Conservation (phyloP, 2,329 filamentous ascomycete species). For the Aspergillus ochraceus region DNA sequence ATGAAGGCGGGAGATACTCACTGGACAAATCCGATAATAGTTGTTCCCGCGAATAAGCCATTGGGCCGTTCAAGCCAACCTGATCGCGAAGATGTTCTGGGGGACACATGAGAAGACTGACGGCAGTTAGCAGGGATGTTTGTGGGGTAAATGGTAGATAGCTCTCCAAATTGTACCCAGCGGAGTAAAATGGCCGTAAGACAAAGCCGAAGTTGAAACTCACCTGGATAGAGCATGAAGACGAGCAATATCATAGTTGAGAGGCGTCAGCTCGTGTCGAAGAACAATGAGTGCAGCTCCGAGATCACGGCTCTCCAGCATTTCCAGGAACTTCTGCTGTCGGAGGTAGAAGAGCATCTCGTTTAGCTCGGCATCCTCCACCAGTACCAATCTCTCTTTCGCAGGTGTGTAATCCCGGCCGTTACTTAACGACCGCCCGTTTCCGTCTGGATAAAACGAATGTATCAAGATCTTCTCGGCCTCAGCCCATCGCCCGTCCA, state of each 20-base stretch:
- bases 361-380: conserved; percentile 71
- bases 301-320: conserved; percentile 75
- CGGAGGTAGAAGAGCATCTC: conserved; percentile 85
- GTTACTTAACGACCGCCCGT: conserved; percentile 43
- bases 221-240: conserved; percentile 79
- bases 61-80: conserved; percentile 81
- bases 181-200: too few relatives aligned
- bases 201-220: conserved; percentile 13
- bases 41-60: conserved; percentile 69
- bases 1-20: conserved; percentile 44
- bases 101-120: conserved; percentile 80
- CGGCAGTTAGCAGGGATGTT: conserved; percentile 2
- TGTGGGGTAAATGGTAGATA: too few relatives aligned
- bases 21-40: conserved; percentile 82
- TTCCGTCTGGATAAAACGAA: conserved; percentile 43
- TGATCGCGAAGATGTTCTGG: conserved; percentile 73
- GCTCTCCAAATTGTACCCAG: too few relatives aligned
- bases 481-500: conserved; percentile 77
- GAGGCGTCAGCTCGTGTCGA: conserved; percentile 79
- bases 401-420: conserved; percentile 25
- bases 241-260: conserved; percentile 74
- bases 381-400: conserved; percentile 67
- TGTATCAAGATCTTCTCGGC: conserved; percentile 79
- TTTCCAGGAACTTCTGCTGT: conserved; percentile 92
- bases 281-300: conserved; percentile 77